Conservation (phyloP, 1,139 yeast genomes). For the Yamadazyma jaroonii region DNA sequence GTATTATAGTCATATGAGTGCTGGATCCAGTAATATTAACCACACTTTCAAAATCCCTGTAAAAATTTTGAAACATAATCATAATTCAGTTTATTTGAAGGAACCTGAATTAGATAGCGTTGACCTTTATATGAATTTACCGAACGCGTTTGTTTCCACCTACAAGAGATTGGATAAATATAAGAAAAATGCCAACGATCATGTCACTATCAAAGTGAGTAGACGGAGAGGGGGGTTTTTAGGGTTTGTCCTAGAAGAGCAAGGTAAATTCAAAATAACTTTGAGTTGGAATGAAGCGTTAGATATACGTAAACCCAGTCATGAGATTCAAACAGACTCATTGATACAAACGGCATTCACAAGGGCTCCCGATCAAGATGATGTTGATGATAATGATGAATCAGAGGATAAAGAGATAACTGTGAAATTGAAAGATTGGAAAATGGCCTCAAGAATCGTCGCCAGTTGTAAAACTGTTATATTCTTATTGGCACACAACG, state of each 20-base stretch:
- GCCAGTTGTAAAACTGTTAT: slow-evolving; percentile 54
- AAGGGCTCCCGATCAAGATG: slow-evolving; percentile 7
- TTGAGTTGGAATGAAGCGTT: slow-evolving; percentile 55
- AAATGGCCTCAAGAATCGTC: slow-evolving; percentile 50
- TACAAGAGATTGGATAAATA: slow-evolving; percentile 59
- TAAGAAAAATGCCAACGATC: slow-evolving; percentile 35
- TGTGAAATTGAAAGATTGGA: slow-evolving; percentile 57
- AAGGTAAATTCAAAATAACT: slow-evolving; percentile 49
- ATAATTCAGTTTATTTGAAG: slow-evolving; percentile 33
- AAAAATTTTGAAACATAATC: slow-evolving; percentile 44
- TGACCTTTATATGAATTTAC: slow-evolving; percentile 50
- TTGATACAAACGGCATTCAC: slow-evolving; percentile 10
- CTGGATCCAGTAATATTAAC: slow-evolving; percentile 37
- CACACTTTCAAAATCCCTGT: slow-evolving; percentile 63
- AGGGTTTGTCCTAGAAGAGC: slow-evolving; percentile 53
- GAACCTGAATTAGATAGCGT: slow-evolving; percentile 51
- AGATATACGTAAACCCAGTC: slow-evolving; percentile 30
- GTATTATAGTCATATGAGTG: slow-evolving; percentile 39
- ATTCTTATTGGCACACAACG: slow-evolving; percentile 45
- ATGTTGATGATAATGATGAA: slow-evolving; percentile 19
- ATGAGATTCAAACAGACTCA: slow-evolving; percentile 3
- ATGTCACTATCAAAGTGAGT: slow-evolving; percentile 34
- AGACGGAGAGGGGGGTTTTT: slow-evolving; percentile 36
- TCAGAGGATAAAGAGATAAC: slow-evolving; percentile 34
- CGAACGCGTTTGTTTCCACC: slow-evolving; percentile 43